Conservation (phyloP, 169 alveolate genomes). For the Plasmodium coatneyi region DNA sequence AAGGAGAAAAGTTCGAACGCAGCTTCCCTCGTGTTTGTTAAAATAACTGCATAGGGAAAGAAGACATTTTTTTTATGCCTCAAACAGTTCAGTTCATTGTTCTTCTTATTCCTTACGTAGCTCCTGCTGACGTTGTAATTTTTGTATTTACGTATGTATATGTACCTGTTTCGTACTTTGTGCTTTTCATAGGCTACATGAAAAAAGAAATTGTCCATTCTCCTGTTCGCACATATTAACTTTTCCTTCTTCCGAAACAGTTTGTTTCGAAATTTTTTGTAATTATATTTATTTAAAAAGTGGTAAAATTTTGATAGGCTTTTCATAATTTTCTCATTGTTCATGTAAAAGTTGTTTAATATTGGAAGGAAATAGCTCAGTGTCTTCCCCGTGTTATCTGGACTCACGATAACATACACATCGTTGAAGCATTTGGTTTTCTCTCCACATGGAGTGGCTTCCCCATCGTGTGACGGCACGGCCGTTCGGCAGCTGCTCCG, state of each 20-base stretch:
- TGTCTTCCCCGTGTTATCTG: slow-evolving; percentile 72
- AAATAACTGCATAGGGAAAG: slow-evolving; percentile 68
- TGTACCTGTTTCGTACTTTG: slow-evolving; percentile 48
- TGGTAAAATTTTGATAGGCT: slow-evolving; percentile 55
- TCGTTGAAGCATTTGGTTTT: slow-evolving; percentile 64
- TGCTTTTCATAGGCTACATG: slow-evolving; percentile 61
- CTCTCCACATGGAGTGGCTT: background rate
- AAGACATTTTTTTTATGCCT: slow-evolving; percentile 57
- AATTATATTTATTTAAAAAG: slow-evolving; percentile 71
- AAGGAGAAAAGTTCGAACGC: slow-evolving; percentile 69
- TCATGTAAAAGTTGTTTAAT: slow-evolving; percentile 39
- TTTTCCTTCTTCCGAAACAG: slow-evolving; percentile 65
- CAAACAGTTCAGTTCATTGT: slow-evolving; percentile 64
- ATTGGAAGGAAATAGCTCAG: slow-evolving; percentile 74
- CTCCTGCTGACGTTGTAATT: slow-evolving; percentile 52
- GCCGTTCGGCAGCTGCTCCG: background rate
- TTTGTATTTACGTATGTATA: slow-evolving; percentile 29
- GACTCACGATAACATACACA: slow-evolving; percentile 62
- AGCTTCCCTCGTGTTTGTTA: slow-evolving; percentile 76
- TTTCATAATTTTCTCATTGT: slow-evolving; percentile 51
- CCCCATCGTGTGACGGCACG: too few relatives aligned
- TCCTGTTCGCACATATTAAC: slow-evolving; percentile 19
- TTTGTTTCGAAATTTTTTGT: slow-evolving; percentile 69
- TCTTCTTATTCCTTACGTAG: slow-evolving; percentile 49
- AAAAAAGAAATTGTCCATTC: slow-evolving; percentile 64